Evolutionary conservation across 2,329 filamentous ascomycete genomes (phyloP).

Genomic region (Lachnellula hyalina): DNA sequence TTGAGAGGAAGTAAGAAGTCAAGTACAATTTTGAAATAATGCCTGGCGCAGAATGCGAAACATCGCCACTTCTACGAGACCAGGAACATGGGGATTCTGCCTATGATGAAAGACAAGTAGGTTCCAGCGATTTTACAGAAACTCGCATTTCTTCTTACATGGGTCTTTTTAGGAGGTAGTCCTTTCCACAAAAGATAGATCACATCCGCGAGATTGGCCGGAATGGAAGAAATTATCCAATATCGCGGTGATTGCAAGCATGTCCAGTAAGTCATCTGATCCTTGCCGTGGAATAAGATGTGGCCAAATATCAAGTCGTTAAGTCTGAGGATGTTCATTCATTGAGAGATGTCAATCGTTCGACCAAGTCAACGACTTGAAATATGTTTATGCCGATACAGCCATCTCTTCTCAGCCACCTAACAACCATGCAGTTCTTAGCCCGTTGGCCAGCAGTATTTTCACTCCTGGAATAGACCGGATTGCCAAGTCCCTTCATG

Average conservation of each 20-base stretch:
- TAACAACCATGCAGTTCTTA: slow-evolving; percentile 11
- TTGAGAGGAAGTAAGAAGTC: too few species aligned
- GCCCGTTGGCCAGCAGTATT: slow-evolving; percentile 35
- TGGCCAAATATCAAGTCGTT: too few species aligned
- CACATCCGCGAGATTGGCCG: slow-evolving; percentile 22
- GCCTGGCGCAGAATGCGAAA: too few species aligned
- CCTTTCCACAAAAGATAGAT: slow-evolving; percentile 16
- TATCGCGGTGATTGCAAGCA: slow-evolving; percentile 23
- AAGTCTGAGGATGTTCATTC: too few species aligned
- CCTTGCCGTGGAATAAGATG: too few species aligned
- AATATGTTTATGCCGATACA: background rate
- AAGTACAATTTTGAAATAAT: too few species aligned
- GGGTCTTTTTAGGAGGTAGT: background rate
- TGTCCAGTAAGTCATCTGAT: slow-evolving; percentile 19
- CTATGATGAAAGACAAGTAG: slow-evolving; percentile 5
- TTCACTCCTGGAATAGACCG: slow-evolving; percentile 45
- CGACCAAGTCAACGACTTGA: too few species aligned
- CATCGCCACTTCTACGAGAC: too few species aligned
- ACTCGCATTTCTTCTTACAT: background rate
- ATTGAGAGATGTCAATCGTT: too few species aligned
- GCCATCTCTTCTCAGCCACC: background rate
- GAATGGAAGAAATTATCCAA: slow-evolving; percentile 23
- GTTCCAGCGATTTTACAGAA: background rate
- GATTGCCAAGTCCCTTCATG: slow-evolving; percentile 42
- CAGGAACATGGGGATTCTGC: background rate